Base-by-base conservation (phyloP, 345 rosid genomes). In the Barbarea vulgaris region DNA sequence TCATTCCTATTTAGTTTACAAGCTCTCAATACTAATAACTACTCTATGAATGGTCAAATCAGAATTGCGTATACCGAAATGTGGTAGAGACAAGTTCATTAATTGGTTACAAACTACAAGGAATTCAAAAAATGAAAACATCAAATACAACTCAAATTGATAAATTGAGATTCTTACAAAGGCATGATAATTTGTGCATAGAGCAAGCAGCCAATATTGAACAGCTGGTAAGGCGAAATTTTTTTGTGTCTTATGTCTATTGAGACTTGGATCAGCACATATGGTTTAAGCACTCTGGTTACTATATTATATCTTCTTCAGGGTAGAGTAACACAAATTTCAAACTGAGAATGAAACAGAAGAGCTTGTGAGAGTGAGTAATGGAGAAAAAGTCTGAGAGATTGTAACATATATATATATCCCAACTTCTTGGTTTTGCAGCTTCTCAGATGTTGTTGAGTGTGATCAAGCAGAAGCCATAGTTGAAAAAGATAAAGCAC, bases 171-270 rank as follows among this genome's bases (percentile, higher is more conserved):
- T 24, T 24, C 3, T 24, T 24, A 24, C 25, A 24, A 24, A 3
- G 25, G 81, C 96, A 91, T 37, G 88, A 95, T 87, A 81, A 41
- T n/a, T 22, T 86, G 60, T 92, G 96, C 68, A 54, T 25, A 77
- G 88, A 89, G 77, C 97, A 95, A 80, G 96, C 87, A 67, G 89
- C 89, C 65, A 85, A 85, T 83, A 90, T 95, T 77, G 86, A 90
- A 83, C 83, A 81, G 82, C 73, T 83, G 89, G 95, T 91, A 79
- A 79, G 47, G 66, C 36, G 56, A 18, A n/a, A n/a, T n/a, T 41
- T 47, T 56, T 57, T 4, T 39, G 13, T 56, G 55, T 60, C 41
- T 69, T 62, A 37, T 54, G 24, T 69, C 34, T 67, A 46, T 4
- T 22, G 37, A 74, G 69, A 34, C 7, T 61, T 47, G 22, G 22